Evolutionary conservation across 176 grass and related monocot genomes (phyloP).

Genomic region (Poa pratensis): DNA sequence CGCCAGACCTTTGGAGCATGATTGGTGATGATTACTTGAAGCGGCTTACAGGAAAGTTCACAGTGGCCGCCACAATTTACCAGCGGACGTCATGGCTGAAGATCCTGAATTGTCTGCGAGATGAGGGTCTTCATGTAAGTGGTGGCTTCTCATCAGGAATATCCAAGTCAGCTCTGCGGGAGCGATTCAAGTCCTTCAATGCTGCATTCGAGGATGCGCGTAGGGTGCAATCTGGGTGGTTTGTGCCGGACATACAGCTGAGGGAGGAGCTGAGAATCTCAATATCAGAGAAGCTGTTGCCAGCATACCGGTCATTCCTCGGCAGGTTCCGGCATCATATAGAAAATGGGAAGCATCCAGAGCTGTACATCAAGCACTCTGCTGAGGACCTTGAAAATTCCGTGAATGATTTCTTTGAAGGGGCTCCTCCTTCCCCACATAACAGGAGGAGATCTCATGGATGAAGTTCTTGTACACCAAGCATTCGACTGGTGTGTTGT

Average conservation of each 20-base stretch:
- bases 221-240: conserved; percentile 73
- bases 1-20: conserved; percentile 69
- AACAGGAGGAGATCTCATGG: conserved; percentile 67
- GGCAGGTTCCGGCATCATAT: conserved; percentile 92
- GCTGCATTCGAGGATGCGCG: conserved; percentile 82
- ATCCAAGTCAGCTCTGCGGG: conserved; percentile 76
- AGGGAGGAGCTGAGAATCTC: conserved; percentile 93
- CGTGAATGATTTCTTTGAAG: conserved; percentile 81
- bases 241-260: conserved; percentile 77
- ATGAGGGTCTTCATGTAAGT: conserved; percentile 85
- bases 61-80: conserved; percentile 64
- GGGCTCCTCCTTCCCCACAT: conserved; percentile 52
- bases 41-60: conserved; percentile 73
- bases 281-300: conserved; percentile 81
- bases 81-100: conserved; percentile 69
- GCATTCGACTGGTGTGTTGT: conserved; percentile 35
- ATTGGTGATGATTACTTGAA: conserved; percentile 85
- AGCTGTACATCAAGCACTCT: conserved; percentile 88
- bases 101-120: conserved; percentile 81
- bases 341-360: conserved; percentile 85
- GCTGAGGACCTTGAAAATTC: conserved; percentile 83
- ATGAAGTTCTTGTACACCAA: conserved; percentile 30
- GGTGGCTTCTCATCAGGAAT: conserved; percentile 82
- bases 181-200: conserved; percentile 90
- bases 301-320: conserved; percentile 88